phyloP scores from a whole-genome alignment of 2,329 filamentous ascomycete genomes.

The Lithohypha guttulata region DNA sequence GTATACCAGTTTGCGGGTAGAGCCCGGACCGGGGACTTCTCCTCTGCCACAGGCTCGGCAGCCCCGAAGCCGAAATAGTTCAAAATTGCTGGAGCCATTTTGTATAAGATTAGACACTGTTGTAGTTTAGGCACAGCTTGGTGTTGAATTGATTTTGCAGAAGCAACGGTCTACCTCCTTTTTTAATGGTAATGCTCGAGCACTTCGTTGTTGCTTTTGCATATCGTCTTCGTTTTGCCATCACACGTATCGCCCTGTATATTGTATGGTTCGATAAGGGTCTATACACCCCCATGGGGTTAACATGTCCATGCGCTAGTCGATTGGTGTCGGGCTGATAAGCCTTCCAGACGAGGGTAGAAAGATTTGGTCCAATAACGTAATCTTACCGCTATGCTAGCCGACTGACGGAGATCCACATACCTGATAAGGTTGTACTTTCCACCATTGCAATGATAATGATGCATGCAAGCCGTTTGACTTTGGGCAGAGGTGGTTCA shows the following conservation, averaged over 20 bases:
- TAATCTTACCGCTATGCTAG: neutral
- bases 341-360: neutral
- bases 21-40: slow-evolving; percentile 23
- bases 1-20: slow-evolving; percentile 45
- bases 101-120: neutral
- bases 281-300: neutral
- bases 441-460: neutral
- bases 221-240: neutral
- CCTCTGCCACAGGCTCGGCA: slow-evolving; percentile 1
- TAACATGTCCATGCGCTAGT: neutral
- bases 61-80: slow-evolving; percentile 9
- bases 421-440: neutral
- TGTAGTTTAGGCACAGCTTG: neutral
- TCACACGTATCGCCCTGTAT: neutral
- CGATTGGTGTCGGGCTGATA: neutral
- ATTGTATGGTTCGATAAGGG: neutral
- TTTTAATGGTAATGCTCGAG: neutral
- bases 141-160: neutral
- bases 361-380: neutral
- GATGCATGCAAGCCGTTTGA: neutral
- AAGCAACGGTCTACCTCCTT: neutral
- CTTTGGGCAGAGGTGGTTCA: too few relatives aligned
- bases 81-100: slow-evolving; percentile 13
- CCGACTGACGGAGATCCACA: neutral
- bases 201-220: neutral